These are phyloP conservation scores for Quercus agrifolia DNA, from an alignment of 306 rosid species.

Conservation along the genomic window DNA sequence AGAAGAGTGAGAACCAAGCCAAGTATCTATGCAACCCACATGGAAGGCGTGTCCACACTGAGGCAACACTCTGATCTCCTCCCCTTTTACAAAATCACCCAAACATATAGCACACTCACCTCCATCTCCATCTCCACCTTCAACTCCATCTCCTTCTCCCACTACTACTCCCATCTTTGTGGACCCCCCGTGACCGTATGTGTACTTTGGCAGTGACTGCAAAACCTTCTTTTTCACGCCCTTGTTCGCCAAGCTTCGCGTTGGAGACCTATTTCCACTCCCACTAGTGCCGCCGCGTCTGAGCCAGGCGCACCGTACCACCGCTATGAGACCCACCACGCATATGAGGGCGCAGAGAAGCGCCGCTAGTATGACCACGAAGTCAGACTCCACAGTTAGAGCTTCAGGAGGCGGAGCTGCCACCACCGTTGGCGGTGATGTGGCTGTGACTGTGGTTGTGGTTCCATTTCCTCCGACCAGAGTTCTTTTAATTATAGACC, in stretches of 20 bases:
- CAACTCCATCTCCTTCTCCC: too few species aligned
- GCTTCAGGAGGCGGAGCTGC: constrained; percentile 68
- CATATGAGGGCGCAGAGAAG: constrained; percentile 77
- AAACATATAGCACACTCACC: constrained; percentile 79
- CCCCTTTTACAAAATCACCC: constrained; percentile 54
- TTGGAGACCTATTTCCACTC: background rate
- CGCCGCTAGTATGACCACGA: constrained; percentile 73
- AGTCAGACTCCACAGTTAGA: constrained; percentile 53
- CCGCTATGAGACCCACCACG: constrained; percentile 71
- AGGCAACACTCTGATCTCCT: constrained; percentile 67
- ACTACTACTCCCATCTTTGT: background rate
- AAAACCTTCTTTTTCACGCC: constrained; percentile 79
- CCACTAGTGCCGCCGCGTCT: constrained; percentile 36
- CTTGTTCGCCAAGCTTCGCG: constrained; percentile 48
- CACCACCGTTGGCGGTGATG: background rate
- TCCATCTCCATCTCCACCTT: too few species aligned
- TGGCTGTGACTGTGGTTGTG: background rate
- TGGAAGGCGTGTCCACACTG: constrained; percentile 78
- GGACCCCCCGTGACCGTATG: constrained; percentile 19
- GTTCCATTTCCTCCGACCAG: constrained; percentile 12
- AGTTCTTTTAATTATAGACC: constrained; percentile 21
- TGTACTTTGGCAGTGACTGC: constrained; percentile 65
- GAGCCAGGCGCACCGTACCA: constrained; percentile 82
- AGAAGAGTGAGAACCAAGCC: constrained; percentile 77
- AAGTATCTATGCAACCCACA: constrained; percentile 56